Conservation (phyloP, 139 green algal species). For the Chlorokybus atmophyticus region DNA sequence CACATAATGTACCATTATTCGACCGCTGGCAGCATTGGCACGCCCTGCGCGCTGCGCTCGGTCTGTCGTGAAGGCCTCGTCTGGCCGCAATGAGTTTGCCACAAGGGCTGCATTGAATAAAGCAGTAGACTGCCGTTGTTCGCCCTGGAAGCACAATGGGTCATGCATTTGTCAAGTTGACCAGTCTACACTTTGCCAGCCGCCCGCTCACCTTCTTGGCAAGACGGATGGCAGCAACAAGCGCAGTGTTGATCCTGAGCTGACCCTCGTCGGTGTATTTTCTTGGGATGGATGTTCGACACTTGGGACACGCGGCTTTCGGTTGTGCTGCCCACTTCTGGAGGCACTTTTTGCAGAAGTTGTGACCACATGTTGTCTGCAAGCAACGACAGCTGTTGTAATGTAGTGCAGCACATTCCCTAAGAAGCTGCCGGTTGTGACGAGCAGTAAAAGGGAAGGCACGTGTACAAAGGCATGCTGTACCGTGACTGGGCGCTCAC, state of each 20-base stretch:
- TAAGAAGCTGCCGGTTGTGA: slow-evolving; percentile 2
- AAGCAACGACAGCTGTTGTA: not conserved
- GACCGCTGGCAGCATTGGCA: slow-evolving; percentile 73
- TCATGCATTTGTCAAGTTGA: too few species aligned
- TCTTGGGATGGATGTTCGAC: slow-evolving; percentile 49
- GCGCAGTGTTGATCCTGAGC: slow-evolving; percentile 75
- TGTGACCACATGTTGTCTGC: slow-evolving; percentile 88
- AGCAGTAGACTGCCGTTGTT: slow-evolving; percentile 30
- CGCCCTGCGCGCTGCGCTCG: slow-evolving; percentile 49
- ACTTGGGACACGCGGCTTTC: slow-evolving; percentile 77
- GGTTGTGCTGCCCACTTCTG: slow-evolving; percentile 52
- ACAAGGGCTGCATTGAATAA: too few species aligned
- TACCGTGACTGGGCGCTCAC: slow-evolving; percentile 72
- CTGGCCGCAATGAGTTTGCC: slow-evolving; percentile 48
- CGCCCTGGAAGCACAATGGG: too few species aligned
- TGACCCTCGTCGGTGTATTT: slow-evolving; percentile 53
- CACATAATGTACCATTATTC: too few species aligned
- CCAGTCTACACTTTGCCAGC: too few species aligned
- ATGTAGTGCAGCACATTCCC: not conserved
- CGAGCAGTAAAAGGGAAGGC: not conserved
- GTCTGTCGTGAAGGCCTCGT: slow-evolving; percentile 80
- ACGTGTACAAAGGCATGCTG: not conserved
- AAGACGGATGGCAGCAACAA: slow-evolving; percentile 54
- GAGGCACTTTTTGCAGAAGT: slow-evolving; percentile 90
- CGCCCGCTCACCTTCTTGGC: too few species aligned